A percentile compares a stretch with the other conserved stretches of the same genome.
phyloP scores from a whole-genome alignment of 306 rosid species.

The Comarum palustre region DNA sequence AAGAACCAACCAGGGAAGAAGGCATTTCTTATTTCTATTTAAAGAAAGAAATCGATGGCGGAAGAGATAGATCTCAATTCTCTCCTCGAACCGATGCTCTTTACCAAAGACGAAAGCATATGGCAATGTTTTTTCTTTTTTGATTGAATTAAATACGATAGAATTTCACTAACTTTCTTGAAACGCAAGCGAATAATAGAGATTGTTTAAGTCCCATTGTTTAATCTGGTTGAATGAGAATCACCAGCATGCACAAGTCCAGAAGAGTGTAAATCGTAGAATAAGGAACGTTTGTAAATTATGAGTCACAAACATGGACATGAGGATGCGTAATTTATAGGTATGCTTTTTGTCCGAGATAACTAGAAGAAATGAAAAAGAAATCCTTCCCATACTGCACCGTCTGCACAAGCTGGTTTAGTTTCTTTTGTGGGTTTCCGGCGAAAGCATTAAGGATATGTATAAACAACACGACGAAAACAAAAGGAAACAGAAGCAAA shows the following conservation, averaged over 20 bases:
- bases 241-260: not conserved
- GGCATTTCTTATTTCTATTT: not conserved
- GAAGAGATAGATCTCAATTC: not conserved
- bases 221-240: not conserved
- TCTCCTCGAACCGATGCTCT: not conserved
- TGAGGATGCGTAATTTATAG: not conserved
- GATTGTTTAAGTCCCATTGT: too few species aligned
- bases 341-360: not conserved
- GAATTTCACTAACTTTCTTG: constrained; percentile 3
- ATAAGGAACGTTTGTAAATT: not conserved
- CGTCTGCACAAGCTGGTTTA: not conserved
- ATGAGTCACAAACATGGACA: not conserved
- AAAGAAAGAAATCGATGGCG: not conserved
- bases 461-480: not conserved
- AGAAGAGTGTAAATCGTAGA: not conserved
- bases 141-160: not conserved
- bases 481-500: not conserved
- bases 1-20: not conserved
- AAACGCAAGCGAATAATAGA: not conserved
- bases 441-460: not conserved
- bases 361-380: not conserved
- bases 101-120: not conserved
- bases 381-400: not conserved
- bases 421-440: not conserved
- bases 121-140: not conserved